phyloP scores from a whole-genome alignment of 2,329 filamentous ascomycete species.

The Beauveria caledonica region DNA sequence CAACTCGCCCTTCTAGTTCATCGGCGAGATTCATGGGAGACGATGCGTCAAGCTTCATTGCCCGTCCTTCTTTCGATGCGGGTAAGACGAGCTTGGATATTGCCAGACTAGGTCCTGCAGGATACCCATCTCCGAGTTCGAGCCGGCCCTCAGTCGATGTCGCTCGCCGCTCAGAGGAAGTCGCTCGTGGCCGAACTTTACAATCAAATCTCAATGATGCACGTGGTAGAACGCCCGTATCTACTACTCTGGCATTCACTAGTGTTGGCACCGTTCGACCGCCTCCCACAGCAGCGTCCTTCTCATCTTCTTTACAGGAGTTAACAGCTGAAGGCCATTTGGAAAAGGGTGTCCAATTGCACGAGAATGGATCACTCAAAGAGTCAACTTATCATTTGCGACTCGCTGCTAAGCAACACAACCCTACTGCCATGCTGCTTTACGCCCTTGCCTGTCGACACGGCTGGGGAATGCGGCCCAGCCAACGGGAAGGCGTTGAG shows the following conservation, averaged over 20 bases:
- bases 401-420: conserved; percentile 73
- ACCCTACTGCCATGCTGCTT: conserved; percentile 90
- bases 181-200: conserved; percentile 36
- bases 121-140: conserved; percentile 36
- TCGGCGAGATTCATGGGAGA: conserved; percentile 33
- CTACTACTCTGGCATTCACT: conserved; percentile 40
- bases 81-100: conserved; percentile 43
- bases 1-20: conserved; percentile 51
- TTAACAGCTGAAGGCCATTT: conserved; percentile 83
- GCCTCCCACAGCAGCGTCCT: conserved; percentile 32
- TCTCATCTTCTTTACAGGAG: conserved; percentile 53
- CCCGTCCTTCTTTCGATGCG: conserved; percentile 41
- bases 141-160: conserved; percentile 38
- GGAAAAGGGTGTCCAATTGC: conserved; percentile 79
- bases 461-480: conserved; percentile 94
- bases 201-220: conserved; percentile 31
- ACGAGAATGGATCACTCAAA: conserved; percentile 78
- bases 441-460: conserved; percentile 93
- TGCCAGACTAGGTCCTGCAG: conserved; percentile 26
- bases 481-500: conserved; percentile 78
- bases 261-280: conserved; percentile 44
- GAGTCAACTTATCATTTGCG: conserved; percentile 96
- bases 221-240: conserved; percentile 38
- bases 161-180: conserved; percentile 40
- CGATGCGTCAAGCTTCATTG: conserved; percentile 25